phyloP scores from a whole-genome alignment of 2,329 filamentous ascomycete species.

The Scolecobasidium constrictum region DNA sequence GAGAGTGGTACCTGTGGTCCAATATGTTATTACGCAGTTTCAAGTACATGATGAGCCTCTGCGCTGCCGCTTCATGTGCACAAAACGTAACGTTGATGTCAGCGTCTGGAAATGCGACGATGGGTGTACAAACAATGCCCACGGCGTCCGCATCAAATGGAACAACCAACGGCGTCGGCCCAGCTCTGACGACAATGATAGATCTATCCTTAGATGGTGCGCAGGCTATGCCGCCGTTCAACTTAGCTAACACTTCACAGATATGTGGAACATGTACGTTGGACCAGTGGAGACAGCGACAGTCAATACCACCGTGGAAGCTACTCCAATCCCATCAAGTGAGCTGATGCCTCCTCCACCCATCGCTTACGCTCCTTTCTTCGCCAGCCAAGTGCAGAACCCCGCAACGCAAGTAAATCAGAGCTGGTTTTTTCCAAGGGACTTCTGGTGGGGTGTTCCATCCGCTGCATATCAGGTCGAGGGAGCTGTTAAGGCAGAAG shows the following conservation, averaged over 20 bases:
- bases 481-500: conserved; percentile 30
- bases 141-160: not conserved
- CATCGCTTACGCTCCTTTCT: conserved; percentile 21
- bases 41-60: too few relatives aligned
- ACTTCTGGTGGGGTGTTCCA: conserved; percentile 30
- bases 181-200: conserved; percentile 13
- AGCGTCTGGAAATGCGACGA: not conserved
- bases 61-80: not conserved
- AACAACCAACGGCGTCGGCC: not conserved
- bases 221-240: not conserved
- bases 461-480: conserved; percentile 24
- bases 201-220: conserved; percentile 14
- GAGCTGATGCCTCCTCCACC: conserved; percentile 23
- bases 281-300: conserved; percentile 17
- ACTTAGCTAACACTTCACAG: conserved; percentile 6
- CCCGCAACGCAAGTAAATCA: conserved; percentile 20
- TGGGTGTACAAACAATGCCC: not conserved
- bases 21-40: too few relatives aligned
- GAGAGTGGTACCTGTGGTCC: too few relatives aligned
- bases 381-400: conserved; percentile 20
- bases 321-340: conserved; percentile 23
- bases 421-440: conserved; percentile 23
- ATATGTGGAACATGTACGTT: conserved; percentile 20
- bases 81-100: not conserved
- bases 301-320: conserved; percentile 19